Conservation (phyloP, 176 grass and related monocot genomes). For the Phoenix roebelenii region DNA sequence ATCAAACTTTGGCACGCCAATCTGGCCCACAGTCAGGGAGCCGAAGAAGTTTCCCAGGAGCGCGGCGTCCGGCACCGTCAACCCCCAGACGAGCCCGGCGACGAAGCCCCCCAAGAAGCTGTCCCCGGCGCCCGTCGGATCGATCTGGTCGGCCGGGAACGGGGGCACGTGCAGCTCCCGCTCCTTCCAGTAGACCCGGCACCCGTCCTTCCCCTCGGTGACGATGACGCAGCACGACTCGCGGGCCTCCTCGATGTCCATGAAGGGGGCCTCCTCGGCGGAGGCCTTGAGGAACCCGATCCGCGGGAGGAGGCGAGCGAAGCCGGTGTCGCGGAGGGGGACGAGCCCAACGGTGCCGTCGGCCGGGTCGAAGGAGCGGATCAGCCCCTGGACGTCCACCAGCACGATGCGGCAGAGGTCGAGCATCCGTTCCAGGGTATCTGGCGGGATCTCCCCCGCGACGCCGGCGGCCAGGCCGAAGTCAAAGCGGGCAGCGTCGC, state of each 20-base stretch:
- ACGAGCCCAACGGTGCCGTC: conserved; percentile 49
- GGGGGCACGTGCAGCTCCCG: conserved; percentile 52
- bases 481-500: conserved; percentile 31
- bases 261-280: conserved; percentile 80
- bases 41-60: conserved; percentile 88
- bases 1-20: conserved; percentile 73
- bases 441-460: conserved; percentile 57
- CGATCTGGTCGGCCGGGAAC: conserved; percentile 62
- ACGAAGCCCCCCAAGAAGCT: conserved; percentile 84
- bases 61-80: conserved; percentile 63
- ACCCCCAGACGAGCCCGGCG: conserved; percentile 61
- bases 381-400: conserved; percentile 87
- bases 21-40: conserved; percentile 48
- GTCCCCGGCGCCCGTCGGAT: conserved; percentile 87
- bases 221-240: conserved; percentile 71
- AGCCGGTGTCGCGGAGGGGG: conserved; percentile 40
- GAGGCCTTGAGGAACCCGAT: conserved; percentile 82
- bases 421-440: conserved; percentile 68
- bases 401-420: conserved; percentile 62
- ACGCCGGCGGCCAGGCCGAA: conserved; percentile 74
- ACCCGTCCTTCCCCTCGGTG: conserved; percentile 80
- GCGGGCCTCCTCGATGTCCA: conserved; percentile 56
- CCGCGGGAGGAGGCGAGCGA: conserved; percentile 41
- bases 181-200: conserved; percentile 56
- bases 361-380: conserved; percentile 61